These are phyloP conservation scores for Cocos nucifera DNA, from an alignment of 176 grass and related monocot species.

Conservation along the genomic window DNA sequence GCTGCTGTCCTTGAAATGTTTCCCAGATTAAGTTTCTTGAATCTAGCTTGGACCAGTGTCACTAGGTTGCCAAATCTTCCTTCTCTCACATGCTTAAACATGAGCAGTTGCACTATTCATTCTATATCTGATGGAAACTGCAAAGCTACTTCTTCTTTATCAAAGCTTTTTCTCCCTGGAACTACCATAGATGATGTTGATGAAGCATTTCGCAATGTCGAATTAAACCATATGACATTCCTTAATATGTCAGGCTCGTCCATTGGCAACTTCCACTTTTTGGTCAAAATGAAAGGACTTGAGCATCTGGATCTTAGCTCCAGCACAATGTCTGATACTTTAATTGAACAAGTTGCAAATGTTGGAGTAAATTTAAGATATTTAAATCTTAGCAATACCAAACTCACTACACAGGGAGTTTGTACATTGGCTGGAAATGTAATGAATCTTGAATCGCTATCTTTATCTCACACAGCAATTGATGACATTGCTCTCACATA, in stretches of 20 bases:
- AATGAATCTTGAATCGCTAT: slow-evolving; percentile 49
- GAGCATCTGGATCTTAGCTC: slow-evolving; percentile 59
- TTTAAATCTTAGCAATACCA: slow-evolving; percentile 58
- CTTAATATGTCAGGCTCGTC: slow-evolving; percentile 57
- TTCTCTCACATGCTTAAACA: slow-evolving; percentile 46
- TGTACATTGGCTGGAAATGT: slow-evolving; percentile 51
- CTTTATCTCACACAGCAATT: slow-evolving; percentile 57
- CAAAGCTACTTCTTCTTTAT: slow-evolving; percentile 29
- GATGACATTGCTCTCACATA: slow-evolving; percentile 67
- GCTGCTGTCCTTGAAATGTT: slow-evolving; percentile 41
- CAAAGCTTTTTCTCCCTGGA: slow-evolving; percentile 35
- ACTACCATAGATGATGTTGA: slow-evolving; percentile 38
- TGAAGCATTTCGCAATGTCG: slow-evolving; percentile 43
- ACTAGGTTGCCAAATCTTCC: slow-evolving; percentile 42
- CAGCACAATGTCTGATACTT: slow-evolving; percentile 42
- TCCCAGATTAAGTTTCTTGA: slow-evolving; percentile 58
- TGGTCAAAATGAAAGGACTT: slow-evolving; percentile 46
- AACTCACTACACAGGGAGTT: slow-evolving; percentile 47
- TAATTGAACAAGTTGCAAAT: slow-evolving; percentile 57
- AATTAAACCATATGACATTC: slow-evolving; percentile 41
- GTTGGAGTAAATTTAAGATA: slow-evolving; percentile 50
- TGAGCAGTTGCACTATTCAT: slow-evolving; percentile 68
- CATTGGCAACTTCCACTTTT: slow-evolving; percentile 41
- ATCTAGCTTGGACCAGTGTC: slow-evolving; percentile 69
- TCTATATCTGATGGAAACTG: slow-evolving; percentile 44